Base-by-base conservation (phyloP, 208 protist species). In the Leishmania arabica region DNA sequence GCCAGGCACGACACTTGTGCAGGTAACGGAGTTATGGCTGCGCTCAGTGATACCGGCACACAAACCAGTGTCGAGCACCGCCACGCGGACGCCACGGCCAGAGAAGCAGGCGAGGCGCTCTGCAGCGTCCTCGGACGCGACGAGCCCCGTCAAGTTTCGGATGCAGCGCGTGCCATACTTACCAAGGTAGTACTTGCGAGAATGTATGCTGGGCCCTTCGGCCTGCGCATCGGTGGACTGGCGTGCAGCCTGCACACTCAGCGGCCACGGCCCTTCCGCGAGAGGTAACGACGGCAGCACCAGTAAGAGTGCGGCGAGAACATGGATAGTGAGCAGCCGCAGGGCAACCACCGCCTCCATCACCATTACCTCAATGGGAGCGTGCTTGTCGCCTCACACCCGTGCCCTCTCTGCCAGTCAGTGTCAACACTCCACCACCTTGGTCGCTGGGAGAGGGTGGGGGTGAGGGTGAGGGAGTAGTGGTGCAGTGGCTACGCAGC, bases 31-130 rank as follows among this genome's bases (percentile, higher is more conserved):
- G 75, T 86, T 86, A 31, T 64, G 75, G 21, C 86, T 91, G 49
- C n/a, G 34, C n/a, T 53, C 66, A 0, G 64, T 3, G 8, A 90
- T 75, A 68, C 75, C 54, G 1, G 72, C 37, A 49, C 88, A 89
- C 49, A 96, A 34, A 2, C 91, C 91, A 2, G 82, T 95, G 75
- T 96, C 92, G 1, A 96, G 73, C 27, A 96, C 8, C n/a, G 90
- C 90, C 13, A 96, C 85, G 54, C 70, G 86, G 51, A 95, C 88
- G 34, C 89, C 90, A 68, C 68, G 64, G 1, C 92, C 92, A 3
- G 82, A 87, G 77, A 86, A 89, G 76, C 74, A 85, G 34, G 27
- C 62, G 9, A 64, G 27, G 11, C 34, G 54, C 15, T 51, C n/a
- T 17, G 37, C 40, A 11, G 60, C 40, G 64, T 79, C 68, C 27